phyloP scores from a whole-genome alignment of 257 asterid species.

The Prunella vulgaris region DNA sequence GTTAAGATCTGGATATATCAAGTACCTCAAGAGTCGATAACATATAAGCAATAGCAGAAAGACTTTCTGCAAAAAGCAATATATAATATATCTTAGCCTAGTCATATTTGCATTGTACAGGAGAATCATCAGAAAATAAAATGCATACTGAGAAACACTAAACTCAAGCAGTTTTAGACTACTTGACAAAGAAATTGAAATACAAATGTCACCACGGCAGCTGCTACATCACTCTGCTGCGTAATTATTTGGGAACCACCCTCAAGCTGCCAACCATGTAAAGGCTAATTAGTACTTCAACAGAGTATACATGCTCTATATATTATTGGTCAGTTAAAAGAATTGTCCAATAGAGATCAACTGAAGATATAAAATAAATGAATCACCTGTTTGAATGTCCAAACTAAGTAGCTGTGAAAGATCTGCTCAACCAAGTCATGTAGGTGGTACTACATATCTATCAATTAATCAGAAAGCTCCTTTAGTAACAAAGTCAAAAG shows the following conservation, averaged over 20 bases:
- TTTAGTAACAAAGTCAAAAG: constrained; percentile 45
- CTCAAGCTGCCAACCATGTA: constrained; percentile 40
- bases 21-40: constrained; percentile 20
- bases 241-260: constrained; percentile 28
- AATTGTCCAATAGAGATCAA: constrained; percentile 20
- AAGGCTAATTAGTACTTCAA: constrained; percentile 32
- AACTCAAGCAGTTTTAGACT: neutral
- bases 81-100: constrained; percentile 11
- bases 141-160: neutral
- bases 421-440: constrained; percentile 82
- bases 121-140: neutral
- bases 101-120: neutral
- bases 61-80: neutral
- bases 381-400: constrained; percentile 64
- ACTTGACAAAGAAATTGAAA: neutral
- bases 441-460: constrained; percentile 69
- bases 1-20: neutral
- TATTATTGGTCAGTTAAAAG: constrained; percentile 20
- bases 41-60: neutral
- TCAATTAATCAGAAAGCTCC: constrained; percentile 67
- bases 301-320: constrained; percentile 8
- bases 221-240: constrained; percentile 23
- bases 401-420: constrained; percentile 54
- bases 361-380: constrained; percentile 6
- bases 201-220: constrained; percentile 25